These are phyloP conservation scores for Colletotrichum sp. DNA, from an alignment of 2,329 filamentous ascomycete species.

Conservation along the genomic window DNA sequence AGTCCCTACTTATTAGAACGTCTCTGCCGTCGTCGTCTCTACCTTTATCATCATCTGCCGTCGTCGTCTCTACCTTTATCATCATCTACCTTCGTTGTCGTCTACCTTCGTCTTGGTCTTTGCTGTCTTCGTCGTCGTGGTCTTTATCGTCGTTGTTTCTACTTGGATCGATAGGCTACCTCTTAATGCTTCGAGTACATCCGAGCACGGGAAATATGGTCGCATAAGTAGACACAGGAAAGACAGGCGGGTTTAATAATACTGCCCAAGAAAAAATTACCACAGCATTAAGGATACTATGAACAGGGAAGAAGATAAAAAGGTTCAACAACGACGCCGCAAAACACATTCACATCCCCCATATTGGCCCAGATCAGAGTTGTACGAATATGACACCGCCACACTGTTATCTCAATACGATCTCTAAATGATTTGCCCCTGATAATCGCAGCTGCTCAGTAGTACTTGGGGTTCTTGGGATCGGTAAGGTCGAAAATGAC, in stretches of 20 bases:
- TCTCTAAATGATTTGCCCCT: too few species aligned
- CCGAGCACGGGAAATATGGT: neutral
- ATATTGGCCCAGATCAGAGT: neutral
- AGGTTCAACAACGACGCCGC: neutral
- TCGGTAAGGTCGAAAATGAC: constrained; percentile 64
- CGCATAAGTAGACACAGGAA: neutral
- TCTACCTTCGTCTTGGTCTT: too few species aligned
- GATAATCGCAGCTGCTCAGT: neutral
- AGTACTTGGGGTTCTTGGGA: constrained; percentile 40
- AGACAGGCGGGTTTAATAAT: neutral
- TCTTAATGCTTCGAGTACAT: neutral
- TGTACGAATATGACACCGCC: neutral
- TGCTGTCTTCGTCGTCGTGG: too few species aligned
- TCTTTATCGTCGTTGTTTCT: neutral
- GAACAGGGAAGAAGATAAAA: neutral
- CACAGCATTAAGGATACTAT: neutral
- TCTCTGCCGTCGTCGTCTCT: neutral
- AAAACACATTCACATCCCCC: neutral
- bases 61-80: too few species aligned
- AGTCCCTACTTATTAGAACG: neutral
- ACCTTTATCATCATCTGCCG: too few species aligned
- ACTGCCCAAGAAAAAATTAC: too few species aligned
- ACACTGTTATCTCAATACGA: neutral
- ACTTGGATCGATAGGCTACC: neutral
- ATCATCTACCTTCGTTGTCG: too few species aligned